Conservation (phyloP, 176 grass and related monocot genomes). For the Hordeum vulgare region MorexV3_pseudomolecules_assembly NC_058519.1:178631721-178632220, state of each 20-base stretch:
- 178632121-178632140: slow-evolving; percentile 24
- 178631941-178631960: background rate
- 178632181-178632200: background rate
- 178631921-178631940: background rate
- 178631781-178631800: no score
- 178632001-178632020: background rate
- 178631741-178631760: no score
- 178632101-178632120: background rate
- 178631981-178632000: background rate
- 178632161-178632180: slow-evolving; percentile 22
- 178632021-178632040: background rate
- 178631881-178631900: background rate
- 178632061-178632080: slow-evolving; percentile 8
- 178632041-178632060: background rate
- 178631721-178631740: no score
- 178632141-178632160: background rate
- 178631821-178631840: no score
- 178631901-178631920: background rate
- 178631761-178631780: no score
- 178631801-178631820: no score
- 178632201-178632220: slow-evolving; percentile 9
- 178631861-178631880: no score
- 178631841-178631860: no score
- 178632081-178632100: background rate
- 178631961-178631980: background rate